Evolutionary conservation across 1,284 basidiomycete genomes (phyloP), one percentile per base, ranked within the genome.

Genomic region (Afroboletus lepidellus): DNA sequence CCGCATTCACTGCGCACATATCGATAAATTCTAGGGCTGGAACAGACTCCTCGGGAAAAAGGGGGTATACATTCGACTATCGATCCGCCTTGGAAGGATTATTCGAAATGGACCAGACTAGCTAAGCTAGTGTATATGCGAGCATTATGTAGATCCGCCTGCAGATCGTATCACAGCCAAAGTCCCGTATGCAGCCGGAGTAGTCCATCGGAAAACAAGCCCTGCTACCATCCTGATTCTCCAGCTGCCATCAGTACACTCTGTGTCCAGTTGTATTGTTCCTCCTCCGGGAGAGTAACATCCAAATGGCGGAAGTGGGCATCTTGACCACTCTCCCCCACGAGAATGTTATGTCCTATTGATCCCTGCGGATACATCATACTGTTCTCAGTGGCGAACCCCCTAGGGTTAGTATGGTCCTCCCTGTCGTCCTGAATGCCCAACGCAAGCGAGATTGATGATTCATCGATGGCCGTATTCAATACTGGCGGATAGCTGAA

Each of bases 401-500:
- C 51, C 24, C 49, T 46, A 27, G 56, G 51, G 23, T 49, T 51
- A 30, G 46, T 38, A 33, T 18, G 39, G 37, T 44, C 47, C 39
- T 57, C 60, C 38, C 37, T 41, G 5, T 67, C 60, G 20, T 62
- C 59, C 41, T 71, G 58, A 15, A 68, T 70, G 24, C 66, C 66
- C 46, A 68, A 41, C 8, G 70, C 69, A 41, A 68, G 70, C 25
- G 70, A 72, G 33, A 68, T 69, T 7, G 66, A 68, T 47, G 66
- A 68, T 20, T 70, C 68, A 15, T 68, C 66, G 11, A 68, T 68
- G 37, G 70, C 62, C 29, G 66, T 68, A 49, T 68, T 70, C 60
- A 68, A 55, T 36, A 68, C 57, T 36, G 66, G 66, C 3, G 70
- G 66, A 51, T 67, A 70, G 42, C 70, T 72, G 24, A 65, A 72